phyloP scores from a whole-genome alignment of 2,329 filamentous ascomycete genomes.

The Aspergillus sclerotialis region DNA sequence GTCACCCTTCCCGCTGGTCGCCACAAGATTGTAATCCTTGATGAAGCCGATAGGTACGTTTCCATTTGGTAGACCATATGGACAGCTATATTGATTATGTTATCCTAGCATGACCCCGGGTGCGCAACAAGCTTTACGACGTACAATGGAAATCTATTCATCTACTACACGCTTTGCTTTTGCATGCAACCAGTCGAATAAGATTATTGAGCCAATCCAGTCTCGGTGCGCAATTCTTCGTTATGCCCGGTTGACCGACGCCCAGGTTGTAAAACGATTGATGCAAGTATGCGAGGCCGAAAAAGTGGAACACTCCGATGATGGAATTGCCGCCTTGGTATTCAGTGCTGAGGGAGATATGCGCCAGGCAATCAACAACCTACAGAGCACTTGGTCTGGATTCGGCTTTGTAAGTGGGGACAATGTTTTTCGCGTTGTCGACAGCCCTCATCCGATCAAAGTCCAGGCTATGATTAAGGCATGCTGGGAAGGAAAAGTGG shows the following conservation, averaged over 20 bases:
- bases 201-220: slow-evolving; percentile 98
- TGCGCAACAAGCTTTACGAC: slow-evolving; percentile 85
- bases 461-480: slow-evolving; percentile 98
- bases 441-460: slow-evolving; percentile 95
- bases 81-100: slow-evolving; percentile 1
- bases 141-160: slow-evolving; percentile 99
- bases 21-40: slow-evolving; percentile 94
- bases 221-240: slow-evolving; percentile 93
- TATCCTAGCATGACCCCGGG: slow-evolving; percentile 77
- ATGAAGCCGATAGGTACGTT: slow-evolving; percentile 77
- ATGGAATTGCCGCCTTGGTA: slow-evolving; percentile 89
- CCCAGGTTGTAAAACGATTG: slow-evolving; percentile 82
- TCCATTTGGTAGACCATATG: neutral
- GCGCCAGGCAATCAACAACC: slow-evolving; percentile 97
- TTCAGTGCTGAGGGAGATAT: slow-evolving; percentile 98
- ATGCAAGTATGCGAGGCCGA: slow-evolving; percentile 91
- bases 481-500: slow-evolving; percentile 86
- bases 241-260: slow-evolving; percentile 86
- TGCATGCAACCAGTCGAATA: slow-evolving; percentile 97
- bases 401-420: slow-evolving; percentile 97
- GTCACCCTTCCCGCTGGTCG: slow-evolving; percentile 84
- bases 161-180: slow-evolving; percentile 95
- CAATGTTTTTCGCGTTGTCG: slow-evolving; percentile 96
- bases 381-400: slow-evolving; percentile 86
- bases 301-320: slow-evolving; percentile 82